Percentiles rank a stretch among this genome's conserved stretches.
Conservation (phyloP, 768 basidiomycete genomes). For the Mycena rosella region DNA sequence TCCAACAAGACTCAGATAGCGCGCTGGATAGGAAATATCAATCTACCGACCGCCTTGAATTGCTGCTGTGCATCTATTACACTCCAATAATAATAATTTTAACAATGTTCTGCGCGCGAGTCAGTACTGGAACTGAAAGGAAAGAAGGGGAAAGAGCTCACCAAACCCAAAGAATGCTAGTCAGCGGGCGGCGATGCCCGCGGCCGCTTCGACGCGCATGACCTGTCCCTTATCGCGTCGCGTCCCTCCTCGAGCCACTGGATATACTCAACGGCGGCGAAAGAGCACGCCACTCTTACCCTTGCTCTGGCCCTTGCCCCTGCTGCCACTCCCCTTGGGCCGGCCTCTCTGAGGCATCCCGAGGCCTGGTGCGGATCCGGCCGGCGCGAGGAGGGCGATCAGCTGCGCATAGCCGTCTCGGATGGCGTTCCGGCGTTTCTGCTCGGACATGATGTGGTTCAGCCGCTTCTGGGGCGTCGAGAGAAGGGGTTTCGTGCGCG, state of each 20-base stretch:
- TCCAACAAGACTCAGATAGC: too few species aligned
- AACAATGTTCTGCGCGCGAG: background rate
- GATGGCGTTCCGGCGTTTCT: conserved; percentile 93
- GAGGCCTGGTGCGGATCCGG: conserved; percentile 73
- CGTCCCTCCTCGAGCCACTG: conserved; percentile 89
- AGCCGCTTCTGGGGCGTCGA: conserved; percentile 89
- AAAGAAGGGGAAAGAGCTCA: background rate
- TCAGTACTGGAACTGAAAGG: background rate
- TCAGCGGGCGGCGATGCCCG: conserved; percentile 57
- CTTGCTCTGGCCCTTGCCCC: conserved; percentile 77
- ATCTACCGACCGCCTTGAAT: too few species aligned
- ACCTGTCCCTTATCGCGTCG: conserved; percentile 77
- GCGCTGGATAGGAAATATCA: too few species aligned
- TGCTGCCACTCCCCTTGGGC: conserved; percentile 82
- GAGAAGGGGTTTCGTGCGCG: conserved; percentile 69
- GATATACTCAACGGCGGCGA: conserved; percentile 87
- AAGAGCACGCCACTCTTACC: conserved; percentile 93
- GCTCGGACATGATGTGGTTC: conserved; percentile 96
- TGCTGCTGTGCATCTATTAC: too few species aligned
- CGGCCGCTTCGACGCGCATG: conserved; percentile 72
- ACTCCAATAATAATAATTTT: conserved; percentile 8
- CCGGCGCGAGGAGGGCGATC: conserved; percentile 85
- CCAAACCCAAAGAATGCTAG: background rate
- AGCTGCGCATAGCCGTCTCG: conserved; percentile 91
- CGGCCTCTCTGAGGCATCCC: conserved; percentile 83